Percentiles rank a stretch among this genome's conserved stretches.
Conservation (phyloP, 805 yeast species). For the Sungouiella blattae region DNA sequence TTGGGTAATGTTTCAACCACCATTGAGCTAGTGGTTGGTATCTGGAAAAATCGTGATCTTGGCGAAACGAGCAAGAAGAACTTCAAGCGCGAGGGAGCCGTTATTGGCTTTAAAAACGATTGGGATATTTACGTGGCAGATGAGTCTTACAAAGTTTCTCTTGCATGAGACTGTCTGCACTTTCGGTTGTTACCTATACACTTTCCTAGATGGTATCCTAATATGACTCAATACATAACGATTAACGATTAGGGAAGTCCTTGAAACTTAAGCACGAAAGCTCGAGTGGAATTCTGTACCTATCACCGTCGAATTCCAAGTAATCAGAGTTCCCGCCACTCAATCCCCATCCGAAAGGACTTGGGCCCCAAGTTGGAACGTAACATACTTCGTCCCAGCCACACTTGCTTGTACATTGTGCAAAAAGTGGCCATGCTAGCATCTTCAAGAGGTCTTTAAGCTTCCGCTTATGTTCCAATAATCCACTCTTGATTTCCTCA, state of each 20-base stretch:
- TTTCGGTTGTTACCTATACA: too few relatives aligned
- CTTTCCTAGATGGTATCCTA: too few relatives aligned
- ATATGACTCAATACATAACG: too few relatives aligned
- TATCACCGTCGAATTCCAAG: slow-evolving; percentile 13
- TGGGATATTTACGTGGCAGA: slow-evolving; percentile 31
- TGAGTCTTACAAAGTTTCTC: slow-evolving; percentile 20
- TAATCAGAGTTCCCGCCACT: slow-evolving; percentile 1
- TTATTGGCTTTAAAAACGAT: slow-evolving; percentile 22
- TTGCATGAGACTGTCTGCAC: slow-evolving; percentile 17
- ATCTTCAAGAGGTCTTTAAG: slow-evolving; percentile 21
- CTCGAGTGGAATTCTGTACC: slow-evolving; percentile 11
- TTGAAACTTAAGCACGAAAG: slow-evolving; percentile 15
- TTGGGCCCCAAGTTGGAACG: slow-evolving; percentile 56
- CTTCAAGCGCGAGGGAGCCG: background rate
- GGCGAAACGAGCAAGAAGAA: slow-evolving; percentile 14
- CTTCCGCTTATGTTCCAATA: background rate
- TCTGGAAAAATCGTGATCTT: slow-evolving; percentile 29
- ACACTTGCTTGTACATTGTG: slow-evolving; percentile 42
- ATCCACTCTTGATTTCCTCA: slow-evolving; percentile 3
- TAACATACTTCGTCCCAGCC: slow-evolving; percentile 48
- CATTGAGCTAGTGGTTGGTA: slow-evolving; percentile 17
- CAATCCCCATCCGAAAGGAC: slow-evolving; percentile 26
- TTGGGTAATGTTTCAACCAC: slow-evolving; percentile 28
- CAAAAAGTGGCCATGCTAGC: slow-evolving; percentile 42
- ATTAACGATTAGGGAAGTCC: slow-evolving; percentile 2